Conservation (phyloP, 2,329 filamentous ascomycete species). For the Ciborinia camelliae region DNA sequence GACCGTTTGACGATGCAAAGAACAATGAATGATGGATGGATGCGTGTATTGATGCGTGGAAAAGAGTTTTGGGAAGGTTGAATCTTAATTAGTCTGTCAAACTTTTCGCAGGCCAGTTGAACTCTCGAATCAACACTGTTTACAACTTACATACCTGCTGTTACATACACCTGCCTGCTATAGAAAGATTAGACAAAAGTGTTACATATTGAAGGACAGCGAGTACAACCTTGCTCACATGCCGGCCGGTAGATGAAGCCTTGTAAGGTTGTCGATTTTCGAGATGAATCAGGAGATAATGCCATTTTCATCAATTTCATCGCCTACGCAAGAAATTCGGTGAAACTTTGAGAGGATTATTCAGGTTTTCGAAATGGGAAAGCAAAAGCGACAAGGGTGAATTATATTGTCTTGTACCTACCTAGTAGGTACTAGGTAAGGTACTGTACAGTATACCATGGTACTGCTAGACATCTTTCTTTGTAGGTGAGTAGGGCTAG, state of each 20-base stretch:
- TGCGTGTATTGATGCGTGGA: background rate
- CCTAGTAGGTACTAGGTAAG: no score
- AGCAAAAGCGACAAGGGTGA: background rate
- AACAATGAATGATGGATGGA: background rate
- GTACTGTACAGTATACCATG: no score
- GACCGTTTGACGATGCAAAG: conserved; percentile 9
- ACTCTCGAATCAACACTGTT: background rate
- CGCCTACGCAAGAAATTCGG: conserved; percentile 22
- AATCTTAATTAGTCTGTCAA: background rate
- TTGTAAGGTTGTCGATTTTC: conserved; percentile 13
- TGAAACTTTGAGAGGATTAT: background rate
- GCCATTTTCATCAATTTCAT: conserved; percentile 2
- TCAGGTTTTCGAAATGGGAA: background rate
- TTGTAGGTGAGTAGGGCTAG: background rate
- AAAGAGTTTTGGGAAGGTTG: conserved; percentile 6
- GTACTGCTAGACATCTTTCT: background rate
- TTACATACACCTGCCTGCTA: no score
- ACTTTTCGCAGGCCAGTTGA: background rate
- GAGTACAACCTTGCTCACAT: conserved; percentile 10
- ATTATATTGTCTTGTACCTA: background rate
- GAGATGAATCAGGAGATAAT: conserved; percentile 19
- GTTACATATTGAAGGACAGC: conserved; percentile 6
- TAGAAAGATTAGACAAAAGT: background rate
- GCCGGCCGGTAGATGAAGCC: conserved; percentile 18
- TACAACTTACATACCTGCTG: no score